Conservation (phyloP, 1,284 basidiomycete species). For the Malassezia vespertilionis region DNA sequence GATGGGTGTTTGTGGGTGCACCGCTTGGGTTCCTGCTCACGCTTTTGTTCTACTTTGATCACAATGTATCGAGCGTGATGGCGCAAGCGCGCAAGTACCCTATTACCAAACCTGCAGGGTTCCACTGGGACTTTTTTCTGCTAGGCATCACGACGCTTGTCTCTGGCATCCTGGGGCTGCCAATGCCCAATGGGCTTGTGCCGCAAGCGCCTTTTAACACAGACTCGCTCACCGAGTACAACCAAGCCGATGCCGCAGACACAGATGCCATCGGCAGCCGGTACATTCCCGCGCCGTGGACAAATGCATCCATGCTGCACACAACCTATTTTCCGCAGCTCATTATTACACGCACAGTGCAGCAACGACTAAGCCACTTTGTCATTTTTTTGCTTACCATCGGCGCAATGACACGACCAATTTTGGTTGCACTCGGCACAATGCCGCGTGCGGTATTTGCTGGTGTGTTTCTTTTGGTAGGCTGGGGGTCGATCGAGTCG, state of each 20-base stretch:
- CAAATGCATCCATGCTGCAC: constrained; percentile 7
- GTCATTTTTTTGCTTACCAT: constrained; percentile 42
- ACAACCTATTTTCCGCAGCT: constrained; percentile 21
- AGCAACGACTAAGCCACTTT: constrained; percentile 43
- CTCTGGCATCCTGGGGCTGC: constrained; percentile 75
- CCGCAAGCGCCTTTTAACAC: constrained; percentile 95
- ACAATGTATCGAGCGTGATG: constrained; percentile 67
- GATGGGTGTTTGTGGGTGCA: constrained; percentile 74
- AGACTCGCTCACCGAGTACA: constrained; percentile 68
- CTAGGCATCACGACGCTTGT: constrained; percentile 86
- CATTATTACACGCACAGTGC: constrained; percentile 34
- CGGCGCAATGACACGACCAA: constrained; percentile 44
- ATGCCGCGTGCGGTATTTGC: constrained; percentile 41
- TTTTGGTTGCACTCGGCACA: constrained; percentile 42
- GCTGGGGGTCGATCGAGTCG: constrained; percentile 57
- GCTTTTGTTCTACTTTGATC: constrained; percentile 50
- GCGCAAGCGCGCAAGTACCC: constrained; percentile 85
- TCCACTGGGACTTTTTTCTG: constrained; percentile 65
- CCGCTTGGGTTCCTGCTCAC: constrained; percentile 53
- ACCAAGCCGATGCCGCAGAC: constrained; percentile 36
- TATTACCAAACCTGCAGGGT: constrained; percentile 78
- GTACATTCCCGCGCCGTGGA: background rate
- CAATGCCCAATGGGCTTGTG: constrained; percentile 81
- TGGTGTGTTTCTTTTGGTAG: constrained; percentile 46
- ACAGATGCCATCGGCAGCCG: background rate